Percentiles rank a stretch among this genome's conserved stretches.
phyloP scores from a whole-genome alignment of 179 eudicot genomes.

The Monotropa hypopitys region DNA sequence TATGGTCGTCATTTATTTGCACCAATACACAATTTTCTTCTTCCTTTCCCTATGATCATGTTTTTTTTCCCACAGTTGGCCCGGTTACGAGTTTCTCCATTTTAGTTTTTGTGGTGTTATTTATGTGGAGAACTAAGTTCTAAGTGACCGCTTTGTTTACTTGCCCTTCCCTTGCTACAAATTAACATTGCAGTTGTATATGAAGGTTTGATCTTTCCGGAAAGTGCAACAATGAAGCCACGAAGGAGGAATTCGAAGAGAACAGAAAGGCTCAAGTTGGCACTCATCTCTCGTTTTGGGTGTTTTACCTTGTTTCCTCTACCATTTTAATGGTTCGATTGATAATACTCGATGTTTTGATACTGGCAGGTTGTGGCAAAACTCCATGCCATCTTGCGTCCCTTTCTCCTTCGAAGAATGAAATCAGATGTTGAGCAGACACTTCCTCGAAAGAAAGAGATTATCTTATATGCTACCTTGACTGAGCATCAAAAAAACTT shows the following conservation, averaged over 20 bases:
- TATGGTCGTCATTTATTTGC: neutral
- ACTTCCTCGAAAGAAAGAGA: conserved; percentile 95
- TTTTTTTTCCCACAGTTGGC: neutral
- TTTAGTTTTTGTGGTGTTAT: neutral
- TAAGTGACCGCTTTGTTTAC: neutral
- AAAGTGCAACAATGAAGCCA: conserved; percentile 50
- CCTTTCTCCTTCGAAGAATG: conserved; percentile 91
- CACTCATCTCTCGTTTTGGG: neutral
- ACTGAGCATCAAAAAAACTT: conserved; percentile 76
- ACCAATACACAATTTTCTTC: neutral
- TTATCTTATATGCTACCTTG: conserved; percentile 78
- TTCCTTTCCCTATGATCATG: neutral
- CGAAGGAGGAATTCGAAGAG: conserved; percentile 70
- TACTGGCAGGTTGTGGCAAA: conserved; percentile 69
- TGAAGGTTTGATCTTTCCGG: conserved; percentile 90
- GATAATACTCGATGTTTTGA: neutral
- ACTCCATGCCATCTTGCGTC: conserved; percentile 88
- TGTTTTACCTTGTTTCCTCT: neutral
- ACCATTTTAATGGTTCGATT: neutral
- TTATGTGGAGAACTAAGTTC: neutral
- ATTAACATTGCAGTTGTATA: neutral
- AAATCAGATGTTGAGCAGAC: conserved; percentile 73
- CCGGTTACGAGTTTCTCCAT: neutral
- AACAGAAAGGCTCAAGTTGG: conserved; percentile 71
- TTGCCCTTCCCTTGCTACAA: neutral